These are phyloP conservation scores for Ganoderma meredithae DNA, from an alignment of 1,284 basidiomycete genomes.

Conservation along the genomic window DNA sequence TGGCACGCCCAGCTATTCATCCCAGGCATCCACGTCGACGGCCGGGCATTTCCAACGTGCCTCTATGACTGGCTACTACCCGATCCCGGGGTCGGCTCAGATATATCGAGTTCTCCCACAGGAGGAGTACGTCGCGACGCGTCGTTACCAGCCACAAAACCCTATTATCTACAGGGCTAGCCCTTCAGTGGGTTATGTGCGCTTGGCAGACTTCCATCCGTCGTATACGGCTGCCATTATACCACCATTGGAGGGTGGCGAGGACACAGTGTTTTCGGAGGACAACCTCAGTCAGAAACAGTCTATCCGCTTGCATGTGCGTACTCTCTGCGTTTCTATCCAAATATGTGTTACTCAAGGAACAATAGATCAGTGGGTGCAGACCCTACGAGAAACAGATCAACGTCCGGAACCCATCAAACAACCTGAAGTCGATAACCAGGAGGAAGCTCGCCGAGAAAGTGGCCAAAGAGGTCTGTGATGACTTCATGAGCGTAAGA, in stretches of 20 bases:
- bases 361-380: slow-evolving; percentile 17
- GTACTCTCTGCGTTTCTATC: not conserved
- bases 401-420: slow-evolving; percentile 27
- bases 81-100: not conserved
- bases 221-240: not conserved
- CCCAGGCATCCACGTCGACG: not conserved
- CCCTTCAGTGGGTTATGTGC: slow-evolving; percentile 19
- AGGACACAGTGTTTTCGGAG: slow-evolving; percentile 24
- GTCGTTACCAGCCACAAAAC: slow-evolving; percentile 17
- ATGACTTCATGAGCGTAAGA: slow-evolving; percentile 28
- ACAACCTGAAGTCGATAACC: slow-evolving; percentile 24
- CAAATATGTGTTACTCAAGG: not conserved
- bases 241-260: slow-evolving; percentile 7
- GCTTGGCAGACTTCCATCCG: slow-evolving; percentile 10
- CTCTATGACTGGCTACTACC: not conserved
- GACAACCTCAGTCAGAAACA: slow-evolving; percentile 29
- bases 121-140: slow-evolving; percentile 19
- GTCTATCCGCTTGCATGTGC: slow-evolving; percentile 27
- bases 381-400: slow-evolving; percentile 28
- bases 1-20: not conserved
- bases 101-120: slow-evolving; percentile 23
- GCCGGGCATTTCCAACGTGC: not conserved
- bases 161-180: slow-evolving; percentile 23
- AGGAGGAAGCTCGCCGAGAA: slow-evolving; percentile 28
- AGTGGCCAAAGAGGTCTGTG: slow-evolving; percentile 28